A percentile compares a stretch with the other conserved stretches of the same genome.
These are phyloP conservation scores for Ormosia emarginata DNA, from an alignment of 306 rosid genomes.

Conservation along the genomic window DNA sequence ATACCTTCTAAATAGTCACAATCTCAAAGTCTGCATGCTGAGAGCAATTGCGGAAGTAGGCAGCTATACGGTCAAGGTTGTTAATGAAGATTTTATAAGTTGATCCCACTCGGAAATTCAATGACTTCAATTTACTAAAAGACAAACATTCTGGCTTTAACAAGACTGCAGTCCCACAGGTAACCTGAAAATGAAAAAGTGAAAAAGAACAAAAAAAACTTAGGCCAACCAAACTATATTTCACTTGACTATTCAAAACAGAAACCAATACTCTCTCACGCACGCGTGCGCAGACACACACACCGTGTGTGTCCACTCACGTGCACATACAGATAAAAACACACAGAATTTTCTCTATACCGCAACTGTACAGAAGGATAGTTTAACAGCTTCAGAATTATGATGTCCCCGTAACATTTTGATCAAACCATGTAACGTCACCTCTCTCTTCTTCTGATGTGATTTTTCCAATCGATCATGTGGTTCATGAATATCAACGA, in stretches of 20 bases:
- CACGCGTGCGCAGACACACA: not conserved
- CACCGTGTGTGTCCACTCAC: not conserved
- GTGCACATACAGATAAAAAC: not conserved
- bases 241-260: not conserved
- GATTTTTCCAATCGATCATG: slow-evolving; percentile 12
- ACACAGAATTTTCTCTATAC: not conserved
- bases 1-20: slow-evolving; percentile 32
- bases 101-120: slow-evolving; percentile 31
- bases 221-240: not conserved
- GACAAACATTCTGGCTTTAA: slow-evolving; percentile 26
- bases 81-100: slow-evolving; percentile 36
- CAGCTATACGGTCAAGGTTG: slow-evolving; percentile 41
- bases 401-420: slow-evolving; percentile 29
- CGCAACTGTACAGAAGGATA: slow-evolving; percentile 17
- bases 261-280: not conserved
- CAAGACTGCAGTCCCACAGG: slow-evolving; percentile 32
- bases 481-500: slow-evolving; percentile 33
- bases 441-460: slow-evolving; percentile 14
- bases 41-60: slow-evolving; percentile 36
- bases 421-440: slow-evolving; percentile 39
- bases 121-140: slow-evolving; percentile 27
- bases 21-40: slow-evolving; percentile 39
- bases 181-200: slow-evolving; percentile 31
- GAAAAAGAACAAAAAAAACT: not conserved
- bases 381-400: slow-evolving; percentile 31